These are phyloP conservation scores for Fragaria vesca DNA, from an alignment of 306 rosid species.

Conservation along the genomic window DNA sequence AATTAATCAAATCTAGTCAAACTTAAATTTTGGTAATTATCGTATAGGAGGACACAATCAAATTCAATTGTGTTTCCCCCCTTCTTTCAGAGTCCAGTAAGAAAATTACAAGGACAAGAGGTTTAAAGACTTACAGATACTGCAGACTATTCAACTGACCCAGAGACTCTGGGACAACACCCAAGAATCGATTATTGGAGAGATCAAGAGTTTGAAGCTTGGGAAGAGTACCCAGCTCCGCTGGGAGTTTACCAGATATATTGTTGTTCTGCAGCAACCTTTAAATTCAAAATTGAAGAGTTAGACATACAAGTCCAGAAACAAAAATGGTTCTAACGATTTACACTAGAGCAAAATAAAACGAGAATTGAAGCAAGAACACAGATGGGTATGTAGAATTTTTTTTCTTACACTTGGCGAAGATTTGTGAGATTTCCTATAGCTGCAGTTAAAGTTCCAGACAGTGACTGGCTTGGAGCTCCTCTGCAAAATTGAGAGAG, in stretches of 20 bases:
- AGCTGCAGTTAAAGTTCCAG: conserved; percentile 72
- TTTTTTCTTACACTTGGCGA: conserved; percentile 71
- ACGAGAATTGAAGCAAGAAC: not conserved
- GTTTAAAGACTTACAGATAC: conserved; percentile 60
- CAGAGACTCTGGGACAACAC: conserved; percentile 57
- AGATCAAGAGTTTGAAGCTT: conserved; percentile 88
- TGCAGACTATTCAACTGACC: conserved; percentile 63
- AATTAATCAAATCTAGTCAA: not conserved
- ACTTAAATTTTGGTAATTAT: not conserved
- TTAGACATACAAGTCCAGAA: not conserved
- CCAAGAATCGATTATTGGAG: conserved; percentile 75
- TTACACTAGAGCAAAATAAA: not conserved
- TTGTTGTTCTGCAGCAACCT: conserved; percentile 90
- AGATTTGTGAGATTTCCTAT: conserved; percentile 82
- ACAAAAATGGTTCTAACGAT: not conserved
- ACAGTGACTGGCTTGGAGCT: conserved; percentile 91
- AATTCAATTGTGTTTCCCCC: conserved; percentile 5
- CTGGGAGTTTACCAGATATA: conserved; percentile 75
- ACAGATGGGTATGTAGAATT: not conserved
- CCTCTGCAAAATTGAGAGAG: conserved; percentile 48
- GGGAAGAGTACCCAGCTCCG: conserved; percentile 64
- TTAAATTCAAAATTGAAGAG: not conserved
- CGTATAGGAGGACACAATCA: not conserved
- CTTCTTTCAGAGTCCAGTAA: conserved; percentile 20
- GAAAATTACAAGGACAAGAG: conserved; percentile 1